Evolutionary conservation across 306 rosid species (phyloP), one percentile per base, ranked within the genome.

Genomic region (Prunus mongolica): DNA sequence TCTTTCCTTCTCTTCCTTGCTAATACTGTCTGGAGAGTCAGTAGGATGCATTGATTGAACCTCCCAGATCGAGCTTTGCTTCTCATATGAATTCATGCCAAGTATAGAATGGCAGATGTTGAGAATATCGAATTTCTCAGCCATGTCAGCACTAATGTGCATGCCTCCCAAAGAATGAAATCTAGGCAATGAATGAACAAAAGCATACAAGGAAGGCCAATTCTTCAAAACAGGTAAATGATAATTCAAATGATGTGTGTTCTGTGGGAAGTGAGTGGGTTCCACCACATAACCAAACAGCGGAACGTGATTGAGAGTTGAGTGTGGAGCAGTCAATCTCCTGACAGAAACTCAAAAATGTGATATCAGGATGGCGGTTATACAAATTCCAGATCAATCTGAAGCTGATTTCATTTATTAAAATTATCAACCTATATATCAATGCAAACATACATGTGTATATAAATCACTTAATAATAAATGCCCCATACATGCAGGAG

Each of bases 1-100:
- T 84, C 77, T 81, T 81, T 95, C 98, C 83, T 83, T 89, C 2
- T 72, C 78, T 74, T 78, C 75, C 13, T 71, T 64, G 22, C 65
- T 30, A 45, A 65, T 68, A 78, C 74, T 61, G 22, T 67, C 34
- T 64, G 60, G 57, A 70, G 82, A 84, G 50, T 79, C 81, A 38
- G 38, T 47, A 65, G 20, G 25, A 71, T 77, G 47, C 69, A 60
- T 25, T 69, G 47, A 54, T 25, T 25, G 84, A 28, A 61, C 67
- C 67, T 75, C 81, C 57, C 66, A 72, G 44, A 51, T 81, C 52
- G 75, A 69, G 28, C 13, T 77, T 55, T 25, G 65, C 68, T 77
- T 69, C 51, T 66, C 82, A 60, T 55, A 74, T 66, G 80, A 70
- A 77, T 63, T 81, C 63, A 73, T 54, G 52, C 65, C 10, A 27